Evolutionary conservation across 805 yeast species (phyloP), one percentile per base, ranked within the genome.

Genomic region (Nakazawaea ernobii): DNA sequence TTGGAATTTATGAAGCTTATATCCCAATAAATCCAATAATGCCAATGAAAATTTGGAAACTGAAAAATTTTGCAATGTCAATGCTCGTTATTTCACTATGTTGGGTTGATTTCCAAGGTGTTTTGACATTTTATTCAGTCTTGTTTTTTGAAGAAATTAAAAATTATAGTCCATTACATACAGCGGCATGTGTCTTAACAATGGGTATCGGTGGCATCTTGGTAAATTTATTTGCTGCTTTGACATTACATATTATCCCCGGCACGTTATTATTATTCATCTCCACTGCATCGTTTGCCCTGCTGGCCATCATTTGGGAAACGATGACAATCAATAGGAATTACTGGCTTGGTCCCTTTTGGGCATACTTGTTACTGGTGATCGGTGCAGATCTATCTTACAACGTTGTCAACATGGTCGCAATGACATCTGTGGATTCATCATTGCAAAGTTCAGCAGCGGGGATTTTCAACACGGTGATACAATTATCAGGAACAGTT

Each of bases 321-420:
- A 68, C 76, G 1, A 58, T 64, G 50, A 52, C 62, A 3, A 59
- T 62, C 1, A 51, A 61, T 30, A 53, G 69, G 32, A 57, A 59
- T 35, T 75, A 70, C 52, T 75, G 74, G 63, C 57, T 69, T 5
- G 71, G 75, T 14, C 74, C 78, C 17, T 73, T 75, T 48, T 72
- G 73, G 58, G 67, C 75, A 0, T 63, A 68, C 43, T 54, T 63
- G 11, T 53, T 69, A 27, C 56, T 67, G 0, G 77, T 72, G 30
- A 35, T 74, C 13, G 79, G 79, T 0, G 77, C 77, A 0, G 80
- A 75, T 55, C 53, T 75, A 5, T 57, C 69, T 13, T 75, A 69
- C 52, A 74, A 74, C 52, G 73, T 75, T 8, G 65, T 68, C 26
- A 74, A 71, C 48, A 58, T 74, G 56, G 67, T 69, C 33, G 61